Evolutionary conservation across 129 eudicot species (phyloP).

Genomic region (Flaveria ramosissima): DNA sequence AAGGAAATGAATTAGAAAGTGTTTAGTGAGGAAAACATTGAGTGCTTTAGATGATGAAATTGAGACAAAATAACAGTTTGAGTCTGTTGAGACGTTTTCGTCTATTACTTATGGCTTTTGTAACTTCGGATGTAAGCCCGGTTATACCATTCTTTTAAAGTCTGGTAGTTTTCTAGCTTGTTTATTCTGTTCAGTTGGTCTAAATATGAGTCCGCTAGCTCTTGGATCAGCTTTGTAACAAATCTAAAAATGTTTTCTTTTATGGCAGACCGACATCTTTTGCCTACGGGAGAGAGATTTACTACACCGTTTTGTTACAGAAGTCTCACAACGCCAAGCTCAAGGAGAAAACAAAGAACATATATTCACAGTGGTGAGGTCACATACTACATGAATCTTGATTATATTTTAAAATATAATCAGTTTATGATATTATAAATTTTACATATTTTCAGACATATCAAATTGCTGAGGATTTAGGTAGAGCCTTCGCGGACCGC

Average conservation of each 20-base stretch:
- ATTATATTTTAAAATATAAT: not conserved
- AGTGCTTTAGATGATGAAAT: no score
- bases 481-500: conserved; percentile 80
- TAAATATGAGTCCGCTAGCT: no score
- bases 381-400: not conserved
- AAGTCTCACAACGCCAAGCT: conserved; percentile 65
- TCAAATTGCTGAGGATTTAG: conserved; percentile 94
- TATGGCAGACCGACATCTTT: conserved; percentile 60
- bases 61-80: no score
- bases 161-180: no score
- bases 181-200: no score
- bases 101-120: no score
- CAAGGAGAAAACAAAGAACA: conserved; percentile 77
- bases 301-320: conserved; percentile 62
- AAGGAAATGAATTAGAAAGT: no score
- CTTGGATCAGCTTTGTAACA: not conserved
- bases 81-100: no score
- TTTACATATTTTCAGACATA: conserved; percentile 47
- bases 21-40: no score
- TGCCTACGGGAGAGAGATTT: conserved; percentile 84
- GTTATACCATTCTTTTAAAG: no score
- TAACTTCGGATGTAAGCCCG: no score
- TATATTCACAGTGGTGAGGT: conserved; percentile 61
- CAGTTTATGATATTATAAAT: not conserved
- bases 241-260: not conserved